These are phyloP conservation scores for Pogostemon cablin DNA, from an alignment of 257 asterid species.

Conservation along the genomic window DNA sequence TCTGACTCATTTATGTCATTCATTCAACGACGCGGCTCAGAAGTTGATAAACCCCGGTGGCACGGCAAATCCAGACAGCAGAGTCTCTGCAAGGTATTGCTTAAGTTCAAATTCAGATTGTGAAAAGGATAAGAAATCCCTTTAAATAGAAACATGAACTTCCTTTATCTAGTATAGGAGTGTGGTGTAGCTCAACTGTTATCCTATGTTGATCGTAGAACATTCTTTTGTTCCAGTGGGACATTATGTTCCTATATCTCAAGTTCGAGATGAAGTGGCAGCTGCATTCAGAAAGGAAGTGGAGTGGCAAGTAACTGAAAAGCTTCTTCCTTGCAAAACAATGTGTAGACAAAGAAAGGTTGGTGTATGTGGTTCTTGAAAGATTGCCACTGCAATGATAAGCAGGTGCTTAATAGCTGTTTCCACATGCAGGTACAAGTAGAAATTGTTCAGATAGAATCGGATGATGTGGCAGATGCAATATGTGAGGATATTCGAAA, in stretches of 20 bases:
- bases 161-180: neutral
- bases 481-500: conserved; percentile 49
- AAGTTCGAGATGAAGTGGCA: conserved; percentile 82
- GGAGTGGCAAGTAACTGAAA: conserved; percentile 67
- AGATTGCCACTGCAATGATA: neutral
- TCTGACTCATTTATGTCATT: no score
- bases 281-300: conserved; percentile 68
- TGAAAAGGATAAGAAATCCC: no score
- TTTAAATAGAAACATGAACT: no score
- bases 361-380: neutral
- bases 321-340: conserved; percentile 69
- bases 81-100: no score
- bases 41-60: no score
- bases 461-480: conserved; percentile 67
- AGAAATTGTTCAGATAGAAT: conserved; percentile 70
- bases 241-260: conserved; percentile 61
- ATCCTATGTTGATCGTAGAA: no score
- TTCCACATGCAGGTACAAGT: conserved; percentile 64
- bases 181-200: no score
- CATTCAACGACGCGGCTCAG: no score
- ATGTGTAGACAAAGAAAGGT: conserved; percentile 69
- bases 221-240: conserved; percentile 58
- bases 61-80: no score
- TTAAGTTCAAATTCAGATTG: no score
- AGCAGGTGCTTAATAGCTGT: conserved; percentile 1